Percentiles rank a stretch among this genome's conserved stretches.
Evolutionary conservation across 345 rosid species (phyloP).

Genomic region (Pugionium cornutum): DNA sequence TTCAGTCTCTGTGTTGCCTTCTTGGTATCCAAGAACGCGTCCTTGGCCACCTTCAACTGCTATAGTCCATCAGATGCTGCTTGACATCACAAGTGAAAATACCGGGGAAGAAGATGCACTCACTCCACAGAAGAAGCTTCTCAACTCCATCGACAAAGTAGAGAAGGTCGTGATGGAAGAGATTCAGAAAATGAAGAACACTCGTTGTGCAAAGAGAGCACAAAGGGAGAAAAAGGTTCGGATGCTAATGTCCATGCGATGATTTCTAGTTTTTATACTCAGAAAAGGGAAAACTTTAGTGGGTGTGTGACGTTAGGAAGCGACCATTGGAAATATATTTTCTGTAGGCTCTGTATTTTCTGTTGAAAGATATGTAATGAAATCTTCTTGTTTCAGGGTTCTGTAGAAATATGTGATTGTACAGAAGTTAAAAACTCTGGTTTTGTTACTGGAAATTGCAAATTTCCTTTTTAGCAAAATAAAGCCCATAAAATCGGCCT

Average conservation of each 20-base stretch:
- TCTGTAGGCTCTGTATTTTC: slow-evolving; percentile 7
- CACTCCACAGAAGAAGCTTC: slow-evolving; percentile 86
- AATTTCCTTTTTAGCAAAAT: background rate
- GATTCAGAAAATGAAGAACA: slow-evolving; percentile 65
- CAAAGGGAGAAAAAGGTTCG: slow-evolving; percentile 68
- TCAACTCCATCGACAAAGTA: slow-evolving; percentile 75
- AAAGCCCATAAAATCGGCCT: too few species aligned
- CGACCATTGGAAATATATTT: slow-evolving; percentile 13
- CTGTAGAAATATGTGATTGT: slow-evolving; percentile 8
- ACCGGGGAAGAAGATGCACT: slow-evolving; percentile 50
- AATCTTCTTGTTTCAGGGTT: slow-evolving; percentile 9
- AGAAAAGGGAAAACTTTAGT: background rate
- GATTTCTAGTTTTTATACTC: slow-evolving; percentile 19
- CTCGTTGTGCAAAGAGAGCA: slow-evolving; percentile 67
- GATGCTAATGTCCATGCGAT: slow-evolving; percentile 77
- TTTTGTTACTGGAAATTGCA: slow-evolving; percentile 19
- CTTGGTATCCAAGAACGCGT: slow-evolving; percentile 88
- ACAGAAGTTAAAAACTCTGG: slow-evolving; percentile 11
- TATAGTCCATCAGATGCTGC: slow-evolving; percentile 58
- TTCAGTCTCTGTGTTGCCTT: slow-evolving; percentile 53
- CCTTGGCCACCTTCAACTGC: slow-evolving; percentile 52
- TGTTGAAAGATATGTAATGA: slow-evolving; percentile 7
- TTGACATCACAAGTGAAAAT: slow-evolving; percentile 47
- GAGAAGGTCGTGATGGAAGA: slow-evolving; percentile 83
- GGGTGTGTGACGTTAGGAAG: slow-evolving; percentile 5